phyloP scores from a whole-genome alignment of 495 filamentous ascomycete genomes.

The Durotheca rogersii region DNA sequence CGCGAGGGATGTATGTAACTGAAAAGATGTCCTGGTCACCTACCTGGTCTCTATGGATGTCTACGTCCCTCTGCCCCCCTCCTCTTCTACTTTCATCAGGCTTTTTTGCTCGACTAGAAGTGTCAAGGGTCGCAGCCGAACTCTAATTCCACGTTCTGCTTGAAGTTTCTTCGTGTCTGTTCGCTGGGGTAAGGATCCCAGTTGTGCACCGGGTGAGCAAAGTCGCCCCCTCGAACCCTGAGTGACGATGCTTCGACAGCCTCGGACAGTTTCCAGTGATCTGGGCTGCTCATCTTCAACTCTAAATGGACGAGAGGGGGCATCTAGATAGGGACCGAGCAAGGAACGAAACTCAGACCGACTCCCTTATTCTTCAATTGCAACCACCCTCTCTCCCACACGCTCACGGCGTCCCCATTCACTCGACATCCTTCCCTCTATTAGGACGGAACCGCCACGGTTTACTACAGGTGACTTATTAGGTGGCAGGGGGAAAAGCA shows the following conservation, averaged over 20 bases:
- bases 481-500: background rate
- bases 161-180: too few relatives aligned
- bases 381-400: background rate
- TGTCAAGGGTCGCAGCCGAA: slow-evolving; percentile 3
- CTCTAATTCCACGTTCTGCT: background rate
- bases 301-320: background rate
- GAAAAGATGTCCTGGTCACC: too few relatives aligned
- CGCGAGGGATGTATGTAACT: too few relatives aligned
- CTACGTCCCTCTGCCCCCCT: too few relatives aligned
- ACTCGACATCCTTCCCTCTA: too few relatives aligned
- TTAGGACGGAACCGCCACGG: too few relatives aligned
- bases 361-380: background rate
- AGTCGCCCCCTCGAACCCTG: slow-evolving; percentile 7
- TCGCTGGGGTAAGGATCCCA: slow-evolving; percentile 1
- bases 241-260: background rate
- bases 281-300: background rate
- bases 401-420: too few relatives aligned
- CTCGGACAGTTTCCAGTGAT: slow-evolving; percentile 13
- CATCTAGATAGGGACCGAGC: background rate
- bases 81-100: too few relatives aligned
- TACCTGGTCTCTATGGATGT: too few relatives aligned
- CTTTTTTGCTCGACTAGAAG: too few relatives aligned
- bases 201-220: slow-evolving; percentile 11
- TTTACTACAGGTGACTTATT: too few relatives aligned
- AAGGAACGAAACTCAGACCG: background rate